Base-by-base conservation (phyloP, 2,329 filamentous ascomycete genomes). In the Fusarium piperis region DNA sequence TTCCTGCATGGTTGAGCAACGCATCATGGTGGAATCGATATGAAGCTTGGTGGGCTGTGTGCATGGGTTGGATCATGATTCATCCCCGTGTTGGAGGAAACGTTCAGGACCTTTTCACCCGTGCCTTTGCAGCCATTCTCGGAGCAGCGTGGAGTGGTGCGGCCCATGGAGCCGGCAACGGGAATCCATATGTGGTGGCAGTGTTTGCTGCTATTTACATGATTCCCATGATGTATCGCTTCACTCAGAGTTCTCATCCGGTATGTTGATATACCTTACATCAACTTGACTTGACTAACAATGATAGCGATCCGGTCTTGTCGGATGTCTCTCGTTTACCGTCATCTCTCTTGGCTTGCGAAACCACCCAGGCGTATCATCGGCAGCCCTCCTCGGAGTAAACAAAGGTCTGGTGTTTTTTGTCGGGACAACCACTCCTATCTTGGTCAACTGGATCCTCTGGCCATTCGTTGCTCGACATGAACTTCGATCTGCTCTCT, bases 391-490 rank as follows among this genome's bases (percentile, higher is more conserved):
- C 4, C 81, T 86, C 8, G 84, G 84, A 9, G 84, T 85, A 67
- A 83, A 84, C 36, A 81, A 84, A 41, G 88, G 87, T 0, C 70
- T 85, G 3, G 83, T 85, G 0, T 86, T 90, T 65, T 79, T 89
- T 3, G 76, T 89, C 23, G 88, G 88, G 3, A 85, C 88, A 4
- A 81, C 87, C 1, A 82, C 85, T 2, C 87, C 88, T 1, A 81
- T 90, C 12, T 67, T 88, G 1, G 83, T 89, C 15, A 90, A 89
- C 70, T 90, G 87, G 88, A 73, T 88, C 13, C 78, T 90, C 4
- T 90, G 88, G 88, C 88, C 88, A 3, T 90, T 90, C 68, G 83
- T 90, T 6, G 88, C 88, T 12, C 82, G 88, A 13, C 88, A 89
- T 71, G 88, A 90, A 74, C 81, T 90, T 15, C 81, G 88, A 23